These are phyloP conservation scores for Solanum clarkiae DNA, from an alignment of 257 asterid genomes.

Conservation along the genomic window DNA sequence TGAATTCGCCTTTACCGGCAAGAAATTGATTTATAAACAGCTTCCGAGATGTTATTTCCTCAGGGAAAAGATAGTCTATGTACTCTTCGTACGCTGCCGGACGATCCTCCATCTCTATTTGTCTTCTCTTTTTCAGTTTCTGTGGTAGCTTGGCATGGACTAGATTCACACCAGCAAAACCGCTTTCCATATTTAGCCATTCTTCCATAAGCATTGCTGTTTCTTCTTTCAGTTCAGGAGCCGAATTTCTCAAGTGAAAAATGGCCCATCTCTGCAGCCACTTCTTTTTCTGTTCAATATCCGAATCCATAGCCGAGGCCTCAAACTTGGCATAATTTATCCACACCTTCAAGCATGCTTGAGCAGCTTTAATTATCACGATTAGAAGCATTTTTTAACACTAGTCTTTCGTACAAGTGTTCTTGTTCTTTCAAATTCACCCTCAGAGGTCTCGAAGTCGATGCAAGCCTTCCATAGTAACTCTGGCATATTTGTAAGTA, in stretches of 20 bases:
- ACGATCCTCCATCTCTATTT: constrained; percentile 72
- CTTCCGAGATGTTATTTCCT: constrained; percentile 76
- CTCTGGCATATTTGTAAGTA: constrained; percentile 19
- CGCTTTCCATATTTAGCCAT: constrained; percentile 59
- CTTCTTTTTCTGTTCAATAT: constrained; percentile 27
- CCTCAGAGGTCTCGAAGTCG: constrained; percentile 81
- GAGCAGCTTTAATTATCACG: constrained; percentile 7
- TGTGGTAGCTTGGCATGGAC: constrained; percentile 70
- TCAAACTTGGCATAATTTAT: constrained; percentile 90
- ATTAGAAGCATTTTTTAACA: constrained; percentile 4
- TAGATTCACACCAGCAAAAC: constrained; percentile 54
- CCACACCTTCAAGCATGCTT: constrained; percentile 92
- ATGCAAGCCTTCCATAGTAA: constrained; percentile 23
- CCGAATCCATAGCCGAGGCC: constrained; percentile 50
- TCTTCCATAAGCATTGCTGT: constrained; percentile 84
- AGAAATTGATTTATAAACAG: constrained; percentile 39
- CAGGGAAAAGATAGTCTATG: constrained; percentile 76
- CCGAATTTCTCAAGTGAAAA: constrained; percentile 48
- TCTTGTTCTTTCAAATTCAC: constrained; percentile 72
- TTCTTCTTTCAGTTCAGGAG: constrained; percentile 82
- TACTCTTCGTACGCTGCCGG: constrained; percentile 85
- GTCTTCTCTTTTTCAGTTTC: constrained; percentile 86
- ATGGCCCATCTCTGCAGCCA: constrained; percentile 69
- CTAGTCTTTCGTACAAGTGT: constrained; percentile 74
- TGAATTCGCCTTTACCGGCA: too few species aligned